Evolutionary conservation across 495 filamentous ascomycete genomes (phyloP), one percentile per base, ranked within the genome.

Genomic region (Apiosordaria backusii): DNA sequence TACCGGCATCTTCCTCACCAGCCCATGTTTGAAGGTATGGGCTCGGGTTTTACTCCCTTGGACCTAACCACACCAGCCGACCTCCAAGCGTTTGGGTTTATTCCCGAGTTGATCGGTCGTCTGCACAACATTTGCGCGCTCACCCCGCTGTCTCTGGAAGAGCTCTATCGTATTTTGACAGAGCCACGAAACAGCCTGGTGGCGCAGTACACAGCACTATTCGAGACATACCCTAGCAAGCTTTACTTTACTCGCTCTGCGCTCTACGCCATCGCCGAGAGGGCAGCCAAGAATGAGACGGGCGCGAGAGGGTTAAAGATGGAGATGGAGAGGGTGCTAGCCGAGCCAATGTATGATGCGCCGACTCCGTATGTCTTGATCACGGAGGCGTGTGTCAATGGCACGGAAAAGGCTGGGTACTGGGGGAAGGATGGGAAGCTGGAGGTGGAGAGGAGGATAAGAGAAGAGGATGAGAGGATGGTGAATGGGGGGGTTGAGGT

Each of bases 51-150:
- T 72, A 96, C 94, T 50, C 87, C 91, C 19, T 82, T 97, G 2
- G 91, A 96, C 67, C 86, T 96, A 3, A 82, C 92, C 45, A 88
- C 88, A 22, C 91, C 92, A 0, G 83, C 86, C 1, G 95, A 99
- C 72, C 81, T 99, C 4, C 92, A 97, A 77, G 87, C 83, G 50
- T 99, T 91, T 74, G 96, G 96, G 35, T 90, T 99, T 64, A 97
- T 99, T 65, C 95, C 95, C 9, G 95, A 99, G 77, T 84, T 98
- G n/a, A 84, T 86, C 60, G 96, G 95, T 29, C 88, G 95, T 21
- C 88, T 99, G 65, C 94, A 95, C 19, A 89, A 96, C 64, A 88
- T 90, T 63, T 91, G 92, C 53, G 91, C 95, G 0, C 84, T 99
- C 0, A 88, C 90, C 4, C 85, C 95, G 0, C 82, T 99, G 7